Evolutionary conservation across 495 filamentous ascomycete genomes (phyloP).

Genomic region (Talaromyces proteolyticus): DNA sequence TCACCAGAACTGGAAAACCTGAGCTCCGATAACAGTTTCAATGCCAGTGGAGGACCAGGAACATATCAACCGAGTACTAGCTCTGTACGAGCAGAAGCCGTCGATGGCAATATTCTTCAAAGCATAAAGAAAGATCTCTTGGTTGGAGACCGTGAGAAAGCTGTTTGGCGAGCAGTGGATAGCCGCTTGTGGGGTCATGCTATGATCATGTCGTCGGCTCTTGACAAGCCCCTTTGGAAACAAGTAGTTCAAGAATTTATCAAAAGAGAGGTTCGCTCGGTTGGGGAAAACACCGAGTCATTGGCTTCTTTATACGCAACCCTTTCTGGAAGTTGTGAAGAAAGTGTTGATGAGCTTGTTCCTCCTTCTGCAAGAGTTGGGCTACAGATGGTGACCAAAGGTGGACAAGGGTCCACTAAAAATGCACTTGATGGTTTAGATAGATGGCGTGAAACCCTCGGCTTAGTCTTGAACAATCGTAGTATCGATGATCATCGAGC

Average conservation of each 20-base stretch:
- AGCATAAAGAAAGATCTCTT: constrained; percentile 66
- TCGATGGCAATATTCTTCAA: constrained; percentile 61
- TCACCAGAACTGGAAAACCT: constrained; percentile 51
- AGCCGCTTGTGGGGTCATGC: constrained; percentile 94
- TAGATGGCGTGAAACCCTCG: constrained; percentile 88
- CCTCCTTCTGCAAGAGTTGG: constrained; percentile 88
- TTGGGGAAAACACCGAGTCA: constrained; percentile 70
- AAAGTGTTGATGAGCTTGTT: constrained; percentile 95
- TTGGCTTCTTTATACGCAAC: constrained; percentile 88
- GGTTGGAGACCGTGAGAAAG: constrained; percentile 79
- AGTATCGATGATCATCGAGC: constrained; percentile 71
- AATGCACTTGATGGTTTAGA: constrained; percentile 80
- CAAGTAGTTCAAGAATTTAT: constrained; percentile 93
- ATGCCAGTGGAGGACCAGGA: constrained; percentile 17
- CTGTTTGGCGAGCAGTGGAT: constrained; percentile 92
- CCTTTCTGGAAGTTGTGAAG: constrained; percentile 88
- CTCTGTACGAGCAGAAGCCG: constrained; percentile 47
- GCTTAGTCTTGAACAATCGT: constrained; percentile 80
- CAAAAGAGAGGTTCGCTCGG: constrained; percentile 78
- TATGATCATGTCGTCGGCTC: constrained; percentile 80
- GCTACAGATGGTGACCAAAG: constrained; percentile 77
- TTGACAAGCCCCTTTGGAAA: constrained; percentile 68
- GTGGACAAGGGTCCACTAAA: constrained; percentile 54
- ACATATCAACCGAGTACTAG: constrained; percentile 21
- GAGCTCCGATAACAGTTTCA: constrained; percentile 13